Evolutionary conservation across 768 basidiomycete genomes (phyloP).

Genomic region (Agrocybe praecox): DNA sequence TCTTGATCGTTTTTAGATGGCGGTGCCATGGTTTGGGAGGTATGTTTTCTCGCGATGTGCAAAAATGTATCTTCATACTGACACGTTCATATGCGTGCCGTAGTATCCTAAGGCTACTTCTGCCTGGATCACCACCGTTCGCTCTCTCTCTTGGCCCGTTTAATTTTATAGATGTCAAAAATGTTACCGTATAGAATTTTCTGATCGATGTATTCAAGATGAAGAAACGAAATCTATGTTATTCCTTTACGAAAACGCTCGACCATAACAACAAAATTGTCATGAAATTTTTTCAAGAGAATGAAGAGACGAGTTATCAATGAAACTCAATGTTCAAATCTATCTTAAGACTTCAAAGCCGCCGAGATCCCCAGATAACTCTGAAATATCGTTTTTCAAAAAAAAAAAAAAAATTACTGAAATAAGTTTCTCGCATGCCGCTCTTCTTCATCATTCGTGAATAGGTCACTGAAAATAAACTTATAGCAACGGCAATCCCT

Average conservation of each 20-base stretch:
- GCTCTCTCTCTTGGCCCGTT: constrained; percentile 27
- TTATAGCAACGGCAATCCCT: neutral
- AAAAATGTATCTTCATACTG: neutral
- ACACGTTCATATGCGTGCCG: neutral
- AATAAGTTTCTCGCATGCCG: too few relatives aligned
- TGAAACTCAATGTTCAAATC: too few relatives aligned
- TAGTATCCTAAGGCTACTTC: constrained; percentile 33
- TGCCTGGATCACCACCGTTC: constrained; percentile 33
- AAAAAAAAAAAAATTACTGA: too few relatives aligned
- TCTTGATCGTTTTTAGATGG: constrained; percentile 23
- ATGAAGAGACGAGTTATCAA: too few relatives aligned
- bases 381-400: too few relatives aligned
- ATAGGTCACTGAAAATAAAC: too few relatives aligned
- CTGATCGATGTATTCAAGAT: neutral
- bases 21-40: constrained; percentile 42
- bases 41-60: constrained; percentile 13
- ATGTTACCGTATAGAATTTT: neutral
- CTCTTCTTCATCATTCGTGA: too few relatives aligned
- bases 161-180: constrained; percentile 12
- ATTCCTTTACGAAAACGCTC: too few relatives aligned
- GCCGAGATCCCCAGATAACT: too few relatives aligned
- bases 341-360: too few relatives aligned
- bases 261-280: too few relatives aligned
- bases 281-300: too few relatives aligned
- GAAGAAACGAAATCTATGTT: neutral